Evolutionary conservation across 768 basidiomycete species (phyloP), one percentile per base, ranked within the genome.

Genomic region (Rhodosporidiobolus odoratus): DNA sequence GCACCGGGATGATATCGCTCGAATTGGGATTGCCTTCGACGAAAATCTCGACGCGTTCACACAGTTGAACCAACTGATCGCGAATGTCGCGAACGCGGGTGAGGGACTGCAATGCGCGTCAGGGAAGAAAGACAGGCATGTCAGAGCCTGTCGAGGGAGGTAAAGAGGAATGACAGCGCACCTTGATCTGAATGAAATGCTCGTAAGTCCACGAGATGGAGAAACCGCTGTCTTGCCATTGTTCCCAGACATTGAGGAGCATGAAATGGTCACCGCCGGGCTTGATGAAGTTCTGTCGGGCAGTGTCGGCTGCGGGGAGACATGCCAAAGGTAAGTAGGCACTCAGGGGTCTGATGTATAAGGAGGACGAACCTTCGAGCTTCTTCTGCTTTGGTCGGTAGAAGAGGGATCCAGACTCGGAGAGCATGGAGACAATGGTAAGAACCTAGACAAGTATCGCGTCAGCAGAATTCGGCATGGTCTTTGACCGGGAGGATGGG

Each of bases 311-410:
- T 77, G 98, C 92, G 59, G 93, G 34, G 54, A 35, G 34, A 15
- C 9, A 4, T 8, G 30, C 0, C 25, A n/a, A 17, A 17, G 34
- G 47, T 13, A 10, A 34, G 27, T 2, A 21, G 32, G 37, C 12
- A n/a, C n/a, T n/a, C n/a, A 25, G 15, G n/a, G 32, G 19, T 17
- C 9, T 15, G 34, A n/a, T n/a, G 17, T 21, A 4, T 32, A 48
- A 3, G n/a, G n/a, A 8, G 43, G 19, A 41, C 72, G 48, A 35
- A 74, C 75, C 72, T 66, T 75, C 72, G 60, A 75, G 66, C 78
- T 92, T 94, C 83, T 98, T 99, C 83, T 97, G 95, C 81, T 98
- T 99, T 3, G 96, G 96, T 43, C 96, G 86, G 78, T 93, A 99
- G 79, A 98, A 92, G 38, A 99, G 83, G 4, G 95, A 96, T 0